Percentiles rank a stretch among this genome's conserved stretches.
Evolutionary conservation across 805 yeast species (phyloP).

Genomic region (Lachancea lanzarotensis): DNA sequence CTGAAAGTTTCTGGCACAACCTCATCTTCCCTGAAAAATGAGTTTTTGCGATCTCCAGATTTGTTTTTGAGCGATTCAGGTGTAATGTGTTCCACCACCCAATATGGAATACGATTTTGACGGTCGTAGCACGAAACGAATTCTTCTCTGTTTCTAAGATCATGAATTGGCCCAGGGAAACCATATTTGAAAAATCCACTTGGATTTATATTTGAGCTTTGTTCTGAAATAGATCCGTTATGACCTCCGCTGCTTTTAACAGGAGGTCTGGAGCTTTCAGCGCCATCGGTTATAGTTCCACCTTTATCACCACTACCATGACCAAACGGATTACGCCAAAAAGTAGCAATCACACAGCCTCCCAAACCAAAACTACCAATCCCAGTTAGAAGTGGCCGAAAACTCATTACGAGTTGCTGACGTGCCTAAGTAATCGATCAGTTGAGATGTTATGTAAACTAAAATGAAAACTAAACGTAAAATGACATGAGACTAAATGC

Average conservation of each 20-base stretch:
- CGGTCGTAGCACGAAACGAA: conserved; percentile 85
- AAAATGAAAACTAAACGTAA: too few relatives aligned
- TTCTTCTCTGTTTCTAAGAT: conserved; percentile 63
- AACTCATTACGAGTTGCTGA: conserved; percentile 13
- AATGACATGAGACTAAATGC: neutral
- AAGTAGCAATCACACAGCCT: conserved; percentile 32
- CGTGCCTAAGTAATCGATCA: too few relatives aligned
- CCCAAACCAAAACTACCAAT: conserved; percentile 28
- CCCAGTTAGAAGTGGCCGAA: conserved; percentile 23
- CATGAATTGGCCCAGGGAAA: conserved; percentile 92
- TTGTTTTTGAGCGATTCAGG: conserved; percentile 52
- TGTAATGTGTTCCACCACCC: conserved; percentile 83
- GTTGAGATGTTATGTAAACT: too few relatives aligned
- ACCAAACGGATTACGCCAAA: conserved; percentile 24
- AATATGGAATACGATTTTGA: conserved; percentile 75
- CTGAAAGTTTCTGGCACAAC: conserved; percentile 69
- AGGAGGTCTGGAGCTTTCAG: neutral
- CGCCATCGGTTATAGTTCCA: neutral
- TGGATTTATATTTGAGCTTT: conserved; percentile 51
- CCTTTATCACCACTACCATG: neutral
- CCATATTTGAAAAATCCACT: conserved; percentile 84
- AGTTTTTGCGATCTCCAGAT: conserved; percentile 69
- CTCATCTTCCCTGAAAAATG: conserved; percentile 85
- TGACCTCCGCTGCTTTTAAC: neutral
- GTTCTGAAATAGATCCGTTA: neutral